Percentiles rank a stretch among this genome's conserved stretches.
phyloP scores from a whole-genome alignment of 2,329 filamentous ascomycete species.

The Xylaria multiplex region DNA sequence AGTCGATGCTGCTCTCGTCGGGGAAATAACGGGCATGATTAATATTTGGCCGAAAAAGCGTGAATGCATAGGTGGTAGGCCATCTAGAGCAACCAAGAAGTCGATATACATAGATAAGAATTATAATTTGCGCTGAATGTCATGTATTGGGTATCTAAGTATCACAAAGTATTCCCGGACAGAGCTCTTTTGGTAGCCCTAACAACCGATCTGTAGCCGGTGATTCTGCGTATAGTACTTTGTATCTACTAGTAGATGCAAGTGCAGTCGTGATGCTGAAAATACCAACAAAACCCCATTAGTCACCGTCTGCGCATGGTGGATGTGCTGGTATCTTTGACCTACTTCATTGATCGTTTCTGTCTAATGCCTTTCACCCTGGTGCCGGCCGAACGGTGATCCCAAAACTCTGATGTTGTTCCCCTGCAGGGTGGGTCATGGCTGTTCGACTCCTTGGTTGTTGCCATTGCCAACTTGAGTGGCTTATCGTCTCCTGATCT shows the following conservation, averaged over 20 bases:
- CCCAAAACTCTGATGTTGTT: background rate
- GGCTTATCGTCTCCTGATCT: background rate
- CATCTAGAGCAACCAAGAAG: background rate
- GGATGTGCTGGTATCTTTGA: constrained; percentile 26
- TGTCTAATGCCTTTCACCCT: constrained; percentile 6
- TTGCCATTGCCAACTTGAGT: background rate
- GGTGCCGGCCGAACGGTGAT: background rate
- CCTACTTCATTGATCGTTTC: constrained; percentile 28
- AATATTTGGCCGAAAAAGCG: constrained; percentile 20
- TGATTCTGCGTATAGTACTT: background rate
- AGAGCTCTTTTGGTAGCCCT: constrained; percentile 7
- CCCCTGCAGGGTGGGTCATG: background rate
- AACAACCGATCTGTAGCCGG: constrained; percentile 1
- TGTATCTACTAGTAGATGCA: constrained; percentile 10
- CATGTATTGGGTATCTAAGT: constrained; percentile 23
- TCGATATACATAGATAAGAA: background rate
- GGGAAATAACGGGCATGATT: constrained; percentile 24
- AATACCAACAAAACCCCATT: constrained; percentile 27
- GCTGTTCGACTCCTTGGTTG: constrained; percentile 3
- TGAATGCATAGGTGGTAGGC: constrained; percentile 1
- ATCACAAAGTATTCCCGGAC: background rate
- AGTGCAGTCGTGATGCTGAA: constrained; percentile 21
- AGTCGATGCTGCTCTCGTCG: constrained; percentile 7
- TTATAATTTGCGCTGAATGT: background rate
- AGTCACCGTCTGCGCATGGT: constrained; percentile 29